Conservation (phyloP, 2,329 filamentous ascomycete species). For the Neodidymelliopsis sp. region DNA sequence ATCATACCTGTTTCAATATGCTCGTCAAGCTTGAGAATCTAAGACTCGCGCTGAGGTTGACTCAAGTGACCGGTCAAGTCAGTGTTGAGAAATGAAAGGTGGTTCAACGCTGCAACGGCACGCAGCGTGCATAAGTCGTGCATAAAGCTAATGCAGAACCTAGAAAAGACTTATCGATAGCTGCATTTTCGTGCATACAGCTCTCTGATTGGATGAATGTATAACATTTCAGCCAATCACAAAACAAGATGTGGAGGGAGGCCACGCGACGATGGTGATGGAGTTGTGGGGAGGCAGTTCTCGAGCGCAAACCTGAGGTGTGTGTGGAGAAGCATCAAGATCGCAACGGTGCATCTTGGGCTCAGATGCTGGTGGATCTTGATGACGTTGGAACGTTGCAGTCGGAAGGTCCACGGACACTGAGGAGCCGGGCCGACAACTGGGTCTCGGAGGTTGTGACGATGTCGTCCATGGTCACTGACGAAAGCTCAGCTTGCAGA, state of each 20-base stretch:
- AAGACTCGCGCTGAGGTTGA: background rate
- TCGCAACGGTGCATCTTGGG: conserved; percentile 12
- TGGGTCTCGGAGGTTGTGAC: no score
- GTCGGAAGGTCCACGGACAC: background rate
- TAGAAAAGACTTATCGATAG: conserved; percentile 23
- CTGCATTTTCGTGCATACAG: conserved; percentile 16
- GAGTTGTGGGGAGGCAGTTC: conserved; percentile 22
- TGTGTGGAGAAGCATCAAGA: conserved; percentile 11
- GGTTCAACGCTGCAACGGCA: conserved; percentile 9
- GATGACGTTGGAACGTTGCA: conserved; percentile 13
- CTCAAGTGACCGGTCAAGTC: conserved; percentile 4
- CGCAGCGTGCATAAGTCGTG: conserved; percentile 13
- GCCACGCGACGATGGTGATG: conserved; percentile 9
- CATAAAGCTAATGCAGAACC: conserved; percentile 26
- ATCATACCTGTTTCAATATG: no score
- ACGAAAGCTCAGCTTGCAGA: conserved; percentile 1
- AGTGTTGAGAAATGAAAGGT: conserved; percentile 24
- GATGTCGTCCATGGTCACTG: no score
- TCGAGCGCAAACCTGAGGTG: conserved; percentile 24
- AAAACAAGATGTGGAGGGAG: conserved; percentile 10
- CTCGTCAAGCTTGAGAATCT: no score
- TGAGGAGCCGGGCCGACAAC: conserved; percentile 13
- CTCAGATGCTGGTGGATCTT: conserved; percentile 1
- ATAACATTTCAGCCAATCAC: background rate
- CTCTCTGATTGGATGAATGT: no score